Conservation (phyloP, 2,329 filamentous ascomycete genomes). For the Fusarium odoratissimum region DNA sequence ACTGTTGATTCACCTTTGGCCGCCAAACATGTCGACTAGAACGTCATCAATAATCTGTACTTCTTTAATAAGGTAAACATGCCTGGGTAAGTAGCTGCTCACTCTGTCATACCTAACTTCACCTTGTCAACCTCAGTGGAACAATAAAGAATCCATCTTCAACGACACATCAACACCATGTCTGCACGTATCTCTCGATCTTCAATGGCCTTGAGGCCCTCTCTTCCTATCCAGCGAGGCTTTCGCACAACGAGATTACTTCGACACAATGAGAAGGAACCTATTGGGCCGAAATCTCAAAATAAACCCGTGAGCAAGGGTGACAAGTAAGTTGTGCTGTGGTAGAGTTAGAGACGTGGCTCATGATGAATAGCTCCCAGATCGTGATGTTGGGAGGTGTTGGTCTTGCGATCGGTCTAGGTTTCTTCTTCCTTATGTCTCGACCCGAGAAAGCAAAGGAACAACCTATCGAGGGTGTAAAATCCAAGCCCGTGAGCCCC, state of each 20-base stretch:
- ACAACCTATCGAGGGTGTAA: not conserved
- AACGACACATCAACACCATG: slow-evolving; percentile 12
- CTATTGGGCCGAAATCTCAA: slow-evolving; percentile 3
- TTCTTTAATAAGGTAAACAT: not conserved
- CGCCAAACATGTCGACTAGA: not conserved
- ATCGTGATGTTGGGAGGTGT: slow-evolving; percentile 18
- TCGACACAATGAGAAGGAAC: slow-evolving; percentile 1
- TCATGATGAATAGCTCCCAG: slow-evolving; percentile 10
- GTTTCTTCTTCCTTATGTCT: slow-evolving; percentile 30
- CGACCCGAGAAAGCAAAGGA: slow-evolving; percentile 26
- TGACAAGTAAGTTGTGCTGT: not conserved
- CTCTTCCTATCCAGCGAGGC: slow-evolving; percentile 15
- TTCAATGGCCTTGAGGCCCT: slow-evolving; percentile 16
- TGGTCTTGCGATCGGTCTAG: slow-evolving; percentile 28
- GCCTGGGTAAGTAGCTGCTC: not conserved
- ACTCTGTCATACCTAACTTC: not conserved
- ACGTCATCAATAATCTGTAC: slow-evolving; percentile 10
- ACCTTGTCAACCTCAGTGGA: not conserved
- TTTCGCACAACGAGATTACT: slow-evolving; percentile 9
- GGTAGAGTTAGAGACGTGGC: not conserved
- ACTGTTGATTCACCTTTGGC: slow-evolving; percentile 16
- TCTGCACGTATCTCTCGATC: slow-evolving; percentile 32
- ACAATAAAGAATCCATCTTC: not conserved
- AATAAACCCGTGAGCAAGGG: not conserved
- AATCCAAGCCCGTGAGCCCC: not conserved